Percentiles rank a stretch among this genome's conserved stretches.
phyloP scores from a whole-genome alignment of 805 yeast species.

The Candida tibetensis region DNA sequence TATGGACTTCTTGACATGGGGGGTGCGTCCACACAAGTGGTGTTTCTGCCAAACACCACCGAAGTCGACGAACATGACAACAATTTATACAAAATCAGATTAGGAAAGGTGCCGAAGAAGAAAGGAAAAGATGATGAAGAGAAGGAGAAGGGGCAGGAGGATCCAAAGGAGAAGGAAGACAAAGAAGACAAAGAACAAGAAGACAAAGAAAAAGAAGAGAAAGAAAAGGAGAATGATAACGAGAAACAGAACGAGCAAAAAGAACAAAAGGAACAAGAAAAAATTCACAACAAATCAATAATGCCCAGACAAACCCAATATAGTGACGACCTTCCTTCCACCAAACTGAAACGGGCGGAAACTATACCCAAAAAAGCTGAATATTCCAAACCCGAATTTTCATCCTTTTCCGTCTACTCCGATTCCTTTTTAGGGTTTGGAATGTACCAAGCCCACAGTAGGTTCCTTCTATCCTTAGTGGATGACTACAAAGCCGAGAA shows the following conservation, averaged over 20 bases:
- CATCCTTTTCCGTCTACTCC: conserved; percentile 46
- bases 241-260: too few species aligned
- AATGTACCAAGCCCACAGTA: conserved; percentile 50
- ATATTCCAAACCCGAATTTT: conserved; percentile 18
- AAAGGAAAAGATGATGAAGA: conserved; percentile 1
- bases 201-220: not conserved
- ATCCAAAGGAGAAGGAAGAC: not conserved
- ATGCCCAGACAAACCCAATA: not conserved
- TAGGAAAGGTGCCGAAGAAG: conserved; percentile 31
- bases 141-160: conserved; percentile 1
- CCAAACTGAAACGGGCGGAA: not conserved
- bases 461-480: conserved; percentile 40
- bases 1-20: conserved; percentile 64
- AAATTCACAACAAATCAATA: too few species aligned
- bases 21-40: conserved; percentile 64
- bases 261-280: too few species aligned
- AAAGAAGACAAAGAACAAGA: conserved; percentile 1
- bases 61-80: conserved; percentile 45
- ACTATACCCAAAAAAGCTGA: conserved; percentile 7
- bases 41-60: conserved; percentile 54
- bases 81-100: conserved; percentile 44
- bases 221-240: not conserved
- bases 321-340: too few species aligned
- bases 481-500: conserved; percentile 18
- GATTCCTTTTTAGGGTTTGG: conserved; percentile 63